Percentiles rank a stretch among this genome's conserved stretches.
Conservation (phyloP, 1,284 basidiomycete genomes). For the Anthracocystis setariae region DNA sequence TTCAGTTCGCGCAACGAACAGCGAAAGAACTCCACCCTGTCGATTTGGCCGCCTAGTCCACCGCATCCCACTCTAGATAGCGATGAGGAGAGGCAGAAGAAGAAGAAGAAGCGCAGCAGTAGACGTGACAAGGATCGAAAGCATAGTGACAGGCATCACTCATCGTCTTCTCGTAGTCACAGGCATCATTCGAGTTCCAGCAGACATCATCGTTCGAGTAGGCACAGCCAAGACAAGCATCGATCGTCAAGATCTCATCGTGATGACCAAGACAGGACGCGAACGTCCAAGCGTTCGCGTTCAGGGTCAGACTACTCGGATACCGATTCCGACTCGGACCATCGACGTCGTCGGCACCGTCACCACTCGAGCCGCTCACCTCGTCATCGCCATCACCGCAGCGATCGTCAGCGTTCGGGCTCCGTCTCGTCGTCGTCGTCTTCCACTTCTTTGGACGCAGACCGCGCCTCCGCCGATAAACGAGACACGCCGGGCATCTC, state of each 20-base stretch:
- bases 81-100: slow-evolving; percentile 48
- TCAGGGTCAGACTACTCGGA: slow-evolving; percentile 17
- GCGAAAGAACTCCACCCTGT: slow-evolving; percentile 49
- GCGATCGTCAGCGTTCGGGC: slow-evolving; percentile 15
- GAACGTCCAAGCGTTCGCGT: slow-evolving; percentile 17
- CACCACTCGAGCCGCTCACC: slow-evolving; percentile 24
- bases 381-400: slow-evolving; percentile 13
- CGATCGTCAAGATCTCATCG: slow-evolving; percentile 28
- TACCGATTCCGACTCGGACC: slow-evolving; percentile 9
- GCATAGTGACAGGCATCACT: slow-evolving; percentile 29
- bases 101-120: slow-evolving; percentile 9
- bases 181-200: slow-evolving; percentile 25
- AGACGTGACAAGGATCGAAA: slow-evolving; percentile 24
- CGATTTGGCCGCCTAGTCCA: slow-evolving; percentile 58
- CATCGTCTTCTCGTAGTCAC: slow-evolving; percentile 21
- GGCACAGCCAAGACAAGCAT: slow-evolving; percentile 18
- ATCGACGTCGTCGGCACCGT: slow-evolving; percentile 9
- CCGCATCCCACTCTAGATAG: slow-evolving; percentile 42
- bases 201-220: slow-evolving; percentile 20
- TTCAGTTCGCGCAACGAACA: slow-evolving; percentile 52
- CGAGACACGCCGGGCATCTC: too few species aligned
- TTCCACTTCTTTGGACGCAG: too few species aligned
- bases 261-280: slow-evolving; percentile 12
- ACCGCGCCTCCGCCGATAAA: slow-evolving; percentile 13
- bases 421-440: too few species aligned